Base-by-base conservation (phyloP, 75 land plant species). In the Adiantum capillusveneris region DNA sequence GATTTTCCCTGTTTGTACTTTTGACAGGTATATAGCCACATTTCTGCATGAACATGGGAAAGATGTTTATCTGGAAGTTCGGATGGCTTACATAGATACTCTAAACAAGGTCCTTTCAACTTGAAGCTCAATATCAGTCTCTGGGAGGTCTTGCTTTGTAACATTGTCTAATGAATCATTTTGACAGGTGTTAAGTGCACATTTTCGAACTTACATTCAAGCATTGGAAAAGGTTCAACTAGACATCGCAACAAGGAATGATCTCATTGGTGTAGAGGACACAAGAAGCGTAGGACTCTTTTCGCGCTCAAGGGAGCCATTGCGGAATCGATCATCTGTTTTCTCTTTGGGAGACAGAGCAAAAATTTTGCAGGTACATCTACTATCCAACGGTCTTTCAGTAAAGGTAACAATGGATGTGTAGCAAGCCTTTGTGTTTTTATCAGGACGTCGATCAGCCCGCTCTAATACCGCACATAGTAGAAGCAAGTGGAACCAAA, bases 381-480 rank as follows among this genome's bases (percentile, higher is more conserved):
- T 26, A 34, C 37, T 34, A 34, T 34, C 9, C 37, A 1, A 60
- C 25, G 1, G 31, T 20, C 11, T 42, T 20, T n/a, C n/a, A n/a
- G n/a, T n/a, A n/a, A n/a, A n/a, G n/a, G n/a, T n/a, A n/a, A n/a
- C n/a, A n/a, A 41, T 41, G 43, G 14, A 41, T 41, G n/a, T 41
- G 11, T 39, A 43, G 49, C 22, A 18, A 19, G 2, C 25, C 39
- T 57, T 12, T 57, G 37, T 3, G 9, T 1, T 19, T 5, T 19
- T 18, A 41, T 21, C 80, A 95, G 97, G 97, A 95, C 65, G 79
- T 95, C 65, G 99, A 95, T 66, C 88, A 91, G 55, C 88, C 99
- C 22, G 97, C 99, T 29, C 65, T 95, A 43, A 95, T 95, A 58
- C 99, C 99, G 43, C 99, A 95, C 81, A 95, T 95, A 67, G 92